A percentile compares a stretch with the other conserved stretches of the same genome.
Evolutionary conservation across 108 stramenopile genomes (phyloP).

Genomic region (Skeletonema marinoi): DNA sequence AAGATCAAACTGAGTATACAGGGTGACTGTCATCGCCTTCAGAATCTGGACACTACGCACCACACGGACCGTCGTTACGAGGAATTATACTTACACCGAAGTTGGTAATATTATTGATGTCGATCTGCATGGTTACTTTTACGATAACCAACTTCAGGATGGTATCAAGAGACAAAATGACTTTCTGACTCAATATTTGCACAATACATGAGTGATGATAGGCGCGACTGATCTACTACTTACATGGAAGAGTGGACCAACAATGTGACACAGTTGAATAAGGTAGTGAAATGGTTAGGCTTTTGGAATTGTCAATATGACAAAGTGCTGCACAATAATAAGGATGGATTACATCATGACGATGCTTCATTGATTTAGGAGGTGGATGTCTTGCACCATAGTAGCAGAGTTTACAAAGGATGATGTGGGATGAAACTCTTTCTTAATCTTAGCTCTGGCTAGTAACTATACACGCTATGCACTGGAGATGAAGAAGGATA

Average conservation of each 20-base stretch:
- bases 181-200: constrained; percentile 3
- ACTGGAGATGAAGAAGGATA: no score
- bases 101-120: no score
- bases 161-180: constrained; percentile 2
- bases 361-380: neutral
- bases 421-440: no score
- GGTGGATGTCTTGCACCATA: neutral
- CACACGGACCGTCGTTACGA: no score
- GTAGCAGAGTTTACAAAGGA: neutral
- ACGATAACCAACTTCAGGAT: neutral
- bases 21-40: no score
- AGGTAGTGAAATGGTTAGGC: constrained; percentile 37
- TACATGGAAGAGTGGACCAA: constrained; percentile 37
- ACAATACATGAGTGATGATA: constrained; percentile 15
- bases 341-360: neutral
- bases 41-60: no score
- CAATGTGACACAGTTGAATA: constrained; percentile 33
- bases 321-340: constrained; percentile 11
- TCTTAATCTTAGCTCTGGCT: no score
- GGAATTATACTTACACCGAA: no score
- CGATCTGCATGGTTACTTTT: no score
- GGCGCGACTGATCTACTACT: constrained; percentile 35
- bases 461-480: no score
- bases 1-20: no score
- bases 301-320: constrained; percentile 22